Conservation (phyloP, 202 grass and related monocot genomes). For the Alloteropsis angusta region DNA sequence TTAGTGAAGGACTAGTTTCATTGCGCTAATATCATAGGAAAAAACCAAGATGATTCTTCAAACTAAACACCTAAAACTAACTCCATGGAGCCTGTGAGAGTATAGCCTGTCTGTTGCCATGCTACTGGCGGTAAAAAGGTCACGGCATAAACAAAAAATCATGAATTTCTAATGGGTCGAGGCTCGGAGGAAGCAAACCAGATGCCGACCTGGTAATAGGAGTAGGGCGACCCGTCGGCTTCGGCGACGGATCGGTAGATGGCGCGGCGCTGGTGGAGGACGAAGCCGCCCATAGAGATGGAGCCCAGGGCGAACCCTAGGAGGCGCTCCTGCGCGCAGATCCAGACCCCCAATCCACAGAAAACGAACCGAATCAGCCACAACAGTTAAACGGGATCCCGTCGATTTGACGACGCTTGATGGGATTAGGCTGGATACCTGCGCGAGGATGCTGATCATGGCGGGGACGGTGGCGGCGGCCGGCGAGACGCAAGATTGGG, state of each 20-base stretch:
- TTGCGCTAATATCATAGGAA: neutral
- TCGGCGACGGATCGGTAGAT: constrained; percentile 42
- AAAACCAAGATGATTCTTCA: neutral
- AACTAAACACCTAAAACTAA: neutral
- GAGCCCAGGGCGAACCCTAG: constrained; percentile 44
- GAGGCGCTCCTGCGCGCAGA: constrained; percentile 46
- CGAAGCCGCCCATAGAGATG: constrained; percentile 41
- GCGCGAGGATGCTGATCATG: constrained; percentile 58
- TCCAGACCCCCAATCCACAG: constrained; percentile 12
- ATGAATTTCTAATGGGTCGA: neutral
- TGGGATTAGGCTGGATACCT: constrained; percentile 2
- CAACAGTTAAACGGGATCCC: neutral
- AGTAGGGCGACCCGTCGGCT: neutral
- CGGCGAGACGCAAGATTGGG: constrained; percentile 26
- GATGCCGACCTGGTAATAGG: constrained; percentile 27
- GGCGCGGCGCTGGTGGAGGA: constrained; percentile 43
- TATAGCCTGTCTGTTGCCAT: neutral
- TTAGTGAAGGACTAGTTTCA: neutral
- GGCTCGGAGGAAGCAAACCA: neutral
- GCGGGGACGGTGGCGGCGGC: constrained; percentile 24
- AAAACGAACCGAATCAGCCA: constrained; percentile 6
- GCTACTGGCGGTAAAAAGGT: neutral
- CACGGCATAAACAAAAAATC: neutral
- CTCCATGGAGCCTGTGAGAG: neutral
- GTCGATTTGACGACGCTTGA: neutral